phyloP scores from a whole-genome alignment of 768 basidiomycete species.

The Kwoniella sp. region DNA sequence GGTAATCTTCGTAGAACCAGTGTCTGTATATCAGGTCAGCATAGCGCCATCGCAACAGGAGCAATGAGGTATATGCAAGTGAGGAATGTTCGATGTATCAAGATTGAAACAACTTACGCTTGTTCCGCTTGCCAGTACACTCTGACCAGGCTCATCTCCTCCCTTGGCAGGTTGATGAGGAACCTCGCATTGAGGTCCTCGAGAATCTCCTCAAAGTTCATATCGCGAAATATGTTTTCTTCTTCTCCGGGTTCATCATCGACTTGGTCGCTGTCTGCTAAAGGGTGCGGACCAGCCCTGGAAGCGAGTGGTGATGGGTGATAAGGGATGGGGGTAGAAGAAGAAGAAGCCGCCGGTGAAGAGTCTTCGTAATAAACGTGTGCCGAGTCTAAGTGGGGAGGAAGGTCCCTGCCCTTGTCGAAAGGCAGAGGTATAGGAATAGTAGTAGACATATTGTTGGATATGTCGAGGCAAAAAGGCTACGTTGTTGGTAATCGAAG shows the following conservation, averaged over 20 bases:
- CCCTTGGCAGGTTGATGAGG: slow-evolving; percentile 91
- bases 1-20: slow-evolving; percentile 99
- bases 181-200: slow-evolving; percentile 63
- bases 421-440: slow-evolving; percentile 20
- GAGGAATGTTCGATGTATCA: no score
- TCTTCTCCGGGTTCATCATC: slow-evolving; percentile 32
- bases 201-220: slow-evolving; percentile 48
- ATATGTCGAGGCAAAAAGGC: background rate
- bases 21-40: slow-evolving; percentile 63
- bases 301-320: slow-evolving; percentile 5
- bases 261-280: slow-evolving; percentile 11
- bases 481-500: no score
- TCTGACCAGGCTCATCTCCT: slow-evolving; percentile 86
- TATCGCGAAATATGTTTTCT: slow-evolving; percentile 44
- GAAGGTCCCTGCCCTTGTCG: slow-evolving; percentile 15
- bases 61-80: no score
- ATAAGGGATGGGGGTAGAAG: slow-evolving; percentile 10
- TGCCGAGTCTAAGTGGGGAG: slow-evolving; percentile 17
- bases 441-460: slow-evolving; percentile 5
- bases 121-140: slow-evolving; percentile 99
- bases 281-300: background rate
- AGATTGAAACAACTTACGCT: slow-evolving; percentile 90
- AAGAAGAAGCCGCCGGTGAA: slow-evolving; percentile 17
- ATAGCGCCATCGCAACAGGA: background rate
- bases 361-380: slow-evolving; percentile 6